Evolutionary conservation across 768 basidiomycete genomes (phyloP).

Genomic region (Crassisporium funariophilum): DNA sequence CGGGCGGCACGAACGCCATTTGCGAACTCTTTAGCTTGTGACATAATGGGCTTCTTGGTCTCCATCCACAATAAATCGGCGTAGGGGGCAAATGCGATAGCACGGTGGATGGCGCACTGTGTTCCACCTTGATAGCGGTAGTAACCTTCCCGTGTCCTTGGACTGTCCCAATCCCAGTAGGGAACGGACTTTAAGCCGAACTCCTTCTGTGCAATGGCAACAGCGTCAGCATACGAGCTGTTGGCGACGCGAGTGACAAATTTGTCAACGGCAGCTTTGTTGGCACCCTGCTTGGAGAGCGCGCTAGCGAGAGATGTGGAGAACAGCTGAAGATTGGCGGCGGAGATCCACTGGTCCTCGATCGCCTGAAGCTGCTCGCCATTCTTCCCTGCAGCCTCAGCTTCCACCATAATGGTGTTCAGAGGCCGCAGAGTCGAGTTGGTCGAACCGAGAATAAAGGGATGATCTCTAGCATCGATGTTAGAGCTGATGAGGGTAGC

Average conservation of each 20-base stretch:
- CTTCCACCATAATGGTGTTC: constrained; percentile 79
- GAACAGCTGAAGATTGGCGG: constrained; percentile 83
- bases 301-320: constrained; percentile 71
- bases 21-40: constrained; percentile 92
- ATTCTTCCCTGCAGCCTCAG: constrained; percentile 76
- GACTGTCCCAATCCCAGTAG: constrained; percentile 94
- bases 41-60: constrained; percentile 91
- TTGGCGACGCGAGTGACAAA: constrained; percentile 68
- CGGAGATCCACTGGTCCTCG: constrained; percentile 83
- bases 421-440: constrained; percentile 72
- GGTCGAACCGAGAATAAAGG: constrained; percentile 93
- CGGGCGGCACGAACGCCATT: constrained; percentile 79
- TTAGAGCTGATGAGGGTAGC: constrained; percentile 96
- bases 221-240: constrained; percentile 68
- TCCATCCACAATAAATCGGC: constrained; percentile 96
- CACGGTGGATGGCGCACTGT: constrained; percentile 89
- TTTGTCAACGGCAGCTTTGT: constrained; percentile 50
- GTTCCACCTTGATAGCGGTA: constrained; percentile 98
- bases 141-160: constrained; percentile 93
- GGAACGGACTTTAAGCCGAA: constrained; percentile 75
- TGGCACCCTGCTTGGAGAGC: constrained; percentile 58
- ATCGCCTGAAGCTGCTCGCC: constrained; percentile 83
- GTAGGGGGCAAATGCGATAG: constrained; percentile 91
- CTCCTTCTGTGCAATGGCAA: constrained; percentile 75
- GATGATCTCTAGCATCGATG: constrained; percentile 95